Evolutionary conservation across 495 filamentous ascomycete species (phyloP), one percentile per base, ranked within the genome.

Genomic region (Cercophora newfieldiana): DNA sequence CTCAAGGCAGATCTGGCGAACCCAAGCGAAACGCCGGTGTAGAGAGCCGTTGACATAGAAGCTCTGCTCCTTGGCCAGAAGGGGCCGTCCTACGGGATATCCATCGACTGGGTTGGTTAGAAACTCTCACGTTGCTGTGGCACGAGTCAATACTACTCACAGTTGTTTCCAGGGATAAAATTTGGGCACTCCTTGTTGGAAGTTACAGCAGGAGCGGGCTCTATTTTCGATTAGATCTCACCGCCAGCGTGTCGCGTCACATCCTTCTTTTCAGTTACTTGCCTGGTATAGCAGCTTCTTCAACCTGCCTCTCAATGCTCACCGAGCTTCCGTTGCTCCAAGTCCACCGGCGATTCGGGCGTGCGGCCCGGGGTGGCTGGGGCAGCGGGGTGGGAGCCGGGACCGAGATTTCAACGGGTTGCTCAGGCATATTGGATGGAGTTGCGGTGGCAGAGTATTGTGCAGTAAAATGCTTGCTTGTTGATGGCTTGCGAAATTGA

Each of bases 1-100:
- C 16, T 31, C 6, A 1, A 67, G 53, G 14, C 7, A 7, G 6
- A 59, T 59, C 21, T 67, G 24, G 25, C 37, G 59, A 19, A 59
- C 31, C 0, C 30, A 19, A 2, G 26, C 60, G 21, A 67, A 67
- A 2, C 60, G 65, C 18, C 59, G 59, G 26, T 67, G 65, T 7
- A 58, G 29, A 22, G 21, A 24, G 7, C 60, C 53, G 37, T 67
- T 67, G 18, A 19, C 19, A 7, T 24, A 26, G 2, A 31, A 18
- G 53, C 37, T 29, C 54, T 67, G 65, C 6, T 37, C 18, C 4
- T 22, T 33, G 16, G 59, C 51, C 21, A 67, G 18, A 6, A n/a
- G 24, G n/a, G 59, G 37, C 59, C 48, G 59, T n/a, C 65, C 59
- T 4, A 1, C 2, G 6, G 51, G 50, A 37, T 44, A 22, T n/a